Base-by-base conservation (phyloP, 768 basidiomycete genomes). In the Lentinula aciculospora region DNA sequence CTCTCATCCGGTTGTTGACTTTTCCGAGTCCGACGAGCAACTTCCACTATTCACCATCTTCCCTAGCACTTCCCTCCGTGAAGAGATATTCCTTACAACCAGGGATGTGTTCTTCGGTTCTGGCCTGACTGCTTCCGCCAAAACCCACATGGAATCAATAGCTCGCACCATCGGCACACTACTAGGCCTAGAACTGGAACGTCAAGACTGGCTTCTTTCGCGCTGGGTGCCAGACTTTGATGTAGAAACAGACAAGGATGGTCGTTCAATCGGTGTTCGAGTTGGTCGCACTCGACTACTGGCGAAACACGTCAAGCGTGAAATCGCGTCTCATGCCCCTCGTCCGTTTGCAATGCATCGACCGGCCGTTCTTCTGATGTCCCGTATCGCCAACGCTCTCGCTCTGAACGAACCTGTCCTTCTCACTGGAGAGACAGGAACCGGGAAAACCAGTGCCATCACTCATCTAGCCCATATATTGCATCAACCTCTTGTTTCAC, bases 341-440 rank as follows among this genome's bases (percentile, higher is more conserved):
- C 79, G 88, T 8, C 92, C 90, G 0, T 99, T 94, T 65, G 94
- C 90, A 0, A 74, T 98, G 72, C 96, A 98, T 65, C 83, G 84
- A 56, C 94, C 94, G 0, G 94, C 94, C 0, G 71, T 89, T 0
- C 71, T 81, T 29, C 76, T 98, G 2, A 79, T 98, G 32, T 89
- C 92, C 21, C 83, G 92, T 15, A 86, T 98, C 36, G 83, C 85
- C 2, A 85, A 83, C 21, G 82, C 88, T 0, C 76, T 94, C 46
- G 77, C 85, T 0, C 75, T 88, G 46, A 72, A 72, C 13, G 97
- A 99, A 66, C 94, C 97, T 4, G 76, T 95, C 4, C 80, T 99
- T 7, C 80, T 99, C 25, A 94, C 94, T 0, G 97, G 97, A 46
- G 97, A 99, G 75, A 99, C 97, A 2, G 97, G 97, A n/a, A 99